Conservation (phyloP, 371 early-diverging fungal genomes). For the Scutellospora calospora region DNA sequence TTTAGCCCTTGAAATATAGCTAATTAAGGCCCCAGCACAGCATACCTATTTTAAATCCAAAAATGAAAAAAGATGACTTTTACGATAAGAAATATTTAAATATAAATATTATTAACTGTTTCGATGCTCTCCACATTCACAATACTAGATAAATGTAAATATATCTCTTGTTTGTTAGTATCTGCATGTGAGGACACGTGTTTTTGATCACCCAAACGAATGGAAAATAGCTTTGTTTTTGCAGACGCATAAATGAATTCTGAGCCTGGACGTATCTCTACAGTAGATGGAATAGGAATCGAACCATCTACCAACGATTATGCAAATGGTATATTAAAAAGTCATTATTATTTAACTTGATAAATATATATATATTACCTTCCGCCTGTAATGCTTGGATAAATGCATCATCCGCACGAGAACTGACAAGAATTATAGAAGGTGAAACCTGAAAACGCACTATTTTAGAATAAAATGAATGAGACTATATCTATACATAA, state of each 20-base stretch:
- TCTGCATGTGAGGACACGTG: constrained; percentile 47
- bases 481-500: not conserved
- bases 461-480: not conserved
- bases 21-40: constrained; percentile 69
- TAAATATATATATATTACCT: constrained; percentile 29
- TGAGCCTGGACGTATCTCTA: constrained; percentile 57
- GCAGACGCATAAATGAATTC: constrained; percentile 66
- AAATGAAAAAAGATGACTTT: not conserved
- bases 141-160: constrained; percentile 60
- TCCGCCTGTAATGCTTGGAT: constrained; percentile 46
- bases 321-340: not conserved
- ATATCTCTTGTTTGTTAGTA: constrained; percentile 56
- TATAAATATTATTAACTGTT: constrained; percentile 51
- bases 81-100: not conserved
- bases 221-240: constrained; percentile 54
- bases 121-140: constrained; percentile 60
- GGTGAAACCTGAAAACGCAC: constrained; percentile 55
- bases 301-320: constrained; percentile 8
- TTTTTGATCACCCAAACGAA: constrained; percentile 49
- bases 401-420: constrained; percentile 53
- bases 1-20: constrained; percentile 55
- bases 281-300: constrained; percentile 44
- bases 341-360: constrained; percentile 19
- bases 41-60: constrained; percentile 61
- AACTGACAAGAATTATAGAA: constrained; percentile 51